Evolutionary conservation across 306 rosid genomes (phyloP).

Genomic region (Vicia villosa): DNA sequence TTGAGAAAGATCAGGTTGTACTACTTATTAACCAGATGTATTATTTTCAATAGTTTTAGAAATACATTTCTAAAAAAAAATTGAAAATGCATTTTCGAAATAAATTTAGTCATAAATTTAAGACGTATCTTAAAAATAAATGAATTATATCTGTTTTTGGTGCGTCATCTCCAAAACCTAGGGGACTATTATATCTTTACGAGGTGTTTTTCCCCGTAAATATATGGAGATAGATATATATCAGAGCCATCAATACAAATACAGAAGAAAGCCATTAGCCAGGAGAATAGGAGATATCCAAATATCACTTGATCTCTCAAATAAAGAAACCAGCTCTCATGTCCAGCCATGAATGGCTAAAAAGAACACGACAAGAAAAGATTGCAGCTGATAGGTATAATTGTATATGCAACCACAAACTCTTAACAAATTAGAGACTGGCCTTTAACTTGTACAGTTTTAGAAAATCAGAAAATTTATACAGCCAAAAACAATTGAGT

Average conservation of each 20-base stretch:
- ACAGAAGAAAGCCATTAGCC: background rate
- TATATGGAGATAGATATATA: no score
- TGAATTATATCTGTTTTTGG: no score
- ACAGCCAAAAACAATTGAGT: background rate
- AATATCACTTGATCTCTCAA: background rate
- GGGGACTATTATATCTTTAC: no score
- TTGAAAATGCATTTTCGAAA: no score
- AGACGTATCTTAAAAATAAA: no score
- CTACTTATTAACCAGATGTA: no score
- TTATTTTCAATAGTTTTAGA: no score
- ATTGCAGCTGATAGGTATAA: background rate
- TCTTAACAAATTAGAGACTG: background rate
- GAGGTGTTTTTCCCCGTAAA: no score
- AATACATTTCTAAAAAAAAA: no score
- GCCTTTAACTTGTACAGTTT: slow-evolving; percentile 9
- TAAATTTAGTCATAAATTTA: no score
- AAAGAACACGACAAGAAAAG: background rate
- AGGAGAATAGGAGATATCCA: background rate
- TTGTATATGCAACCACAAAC: slow-evolving; percentile 12
- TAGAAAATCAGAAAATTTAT: slow-evolving; percentile 3
- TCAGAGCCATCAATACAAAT: background rate
- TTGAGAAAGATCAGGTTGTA: no score
- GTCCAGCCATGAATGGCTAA: background rate
- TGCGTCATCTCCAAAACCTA: no score
- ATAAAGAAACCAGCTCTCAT: background rate